These are phyloP conservation scores for Stagonosporopsis vannaccii DNA, from an alignment of 2,329 filamentous ascomycete genomes.

Conservation along the genomic window DNA sequence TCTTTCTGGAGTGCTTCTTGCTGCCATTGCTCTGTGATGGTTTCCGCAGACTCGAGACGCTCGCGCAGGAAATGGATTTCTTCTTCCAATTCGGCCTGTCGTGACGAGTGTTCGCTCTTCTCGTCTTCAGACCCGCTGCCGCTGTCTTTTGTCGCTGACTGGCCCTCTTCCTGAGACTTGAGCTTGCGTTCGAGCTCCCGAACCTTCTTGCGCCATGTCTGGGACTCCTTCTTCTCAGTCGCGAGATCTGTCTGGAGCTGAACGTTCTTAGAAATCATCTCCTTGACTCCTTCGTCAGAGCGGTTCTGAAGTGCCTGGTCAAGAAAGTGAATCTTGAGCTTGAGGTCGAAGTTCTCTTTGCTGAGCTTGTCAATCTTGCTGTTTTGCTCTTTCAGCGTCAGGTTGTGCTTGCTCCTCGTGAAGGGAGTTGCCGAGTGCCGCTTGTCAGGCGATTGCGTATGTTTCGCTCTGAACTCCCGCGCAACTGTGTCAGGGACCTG, in stretches of 20 bases:
- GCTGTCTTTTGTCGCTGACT: conserved; percentile 54
- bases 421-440: conserved; percentile 51
- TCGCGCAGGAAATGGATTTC: conserved; percentile 87
- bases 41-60: conserved; percentile 81
- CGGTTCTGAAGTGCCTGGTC: conserved; percentile 91
- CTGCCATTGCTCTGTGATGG: conserved; percentile 81
- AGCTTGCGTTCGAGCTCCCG: conserved; percentile 87
- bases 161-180: conserved; percentile 63
- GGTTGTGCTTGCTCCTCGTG: conserved; percentile 51
- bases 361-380: conserved; percentile 95
- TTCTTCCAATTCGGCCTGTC: conserved; percentile 76
- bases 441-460: conserved; percentile 69
- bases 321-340: conserved; percentile 83
- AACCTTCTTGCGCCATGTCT: conserved; percentile 78
- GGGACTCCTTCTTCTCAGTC: conserved; percentile 89
- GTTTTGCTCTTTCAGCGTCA: conserved; percentile 96
- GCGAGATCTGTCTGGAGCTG: conserved; percentile 91
- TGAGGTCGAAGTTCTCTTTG: conserved; percentile 94
- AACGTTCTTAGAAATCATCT: conserved; percentile 97
- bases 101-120: conserved; percentile 61
- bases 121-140: conserved; percentile 59
- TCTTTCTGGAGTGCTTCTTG: conserved; percentile 81
- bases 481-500: conserved; percentile 89
- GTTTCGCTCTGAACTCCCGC: conserved; percentile 81
- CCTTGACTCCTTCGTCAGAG: conserved; percentile 94